These are phyloP conservation scores for Coelastrella sp. DNA, from an alignment of 139 green algal genomes.

Conservation along the genomic window DNA sequence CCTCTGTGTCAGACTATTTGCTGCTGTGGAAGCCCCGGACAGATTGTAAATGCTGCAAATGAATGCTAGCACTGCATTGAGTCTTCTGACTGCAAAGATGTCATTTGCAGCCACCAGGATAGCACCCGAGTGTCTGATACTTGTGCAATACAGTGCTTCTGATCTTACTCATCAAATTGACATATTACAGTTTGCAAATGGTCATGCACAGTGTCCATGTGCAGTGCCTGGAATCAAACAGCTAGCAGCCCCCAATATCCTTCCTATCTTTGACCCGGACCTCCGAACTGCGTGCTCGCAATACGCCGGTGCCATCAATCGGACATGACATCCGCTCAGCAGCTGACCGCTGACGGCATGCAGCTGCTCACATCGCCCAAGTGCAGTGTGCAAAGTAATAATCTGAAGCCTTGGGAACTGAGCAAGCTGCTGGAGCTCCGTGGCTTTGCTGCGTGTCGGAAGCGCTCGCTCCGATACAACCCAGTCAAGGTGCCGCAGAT, in stretches of 20 bases:
- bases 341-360: constrained; percentile 34
- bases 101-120: too few species aligned
- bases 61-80: too few species aligned
- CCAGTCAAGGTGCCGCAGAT: constrained; percentile 46
- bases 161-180: too few species aligned
- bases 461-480: constrained; percentile 25
- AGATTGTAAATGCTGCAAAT: too few species aligned
- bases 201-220: not conserved
- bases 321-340: not conserved
- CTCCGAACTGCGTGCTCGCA: constrained; percentile 30
- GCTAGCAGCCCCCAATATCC: constrained; percentile 33
- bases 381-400: constrained; percentile 15
- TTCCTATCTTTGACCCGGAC: not conserved
- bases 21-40: too few species aligned
- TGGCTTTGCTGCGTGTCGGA: not conserved
- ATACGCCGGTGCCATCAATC: constrained; percentile 41
- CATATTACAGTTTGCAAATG: not conserved
- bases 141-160: too few species aligned
- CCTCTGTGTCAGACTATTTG: too few species aligned
- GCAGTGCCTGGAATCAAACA: constrained; percentile 28
- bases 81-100: too few species aligned
- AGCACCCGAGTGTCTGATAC: too few species aligned
- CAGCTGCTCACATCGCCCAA: constrained; percentile 33
- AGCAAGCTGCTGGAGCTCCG: constrained; percentile 24
- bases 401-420: constrained; percentile 21